phyloP scores from a whole-genome alignment of 352 stramenopile genomes.

The Poterioochromonas sp. region DNA sequence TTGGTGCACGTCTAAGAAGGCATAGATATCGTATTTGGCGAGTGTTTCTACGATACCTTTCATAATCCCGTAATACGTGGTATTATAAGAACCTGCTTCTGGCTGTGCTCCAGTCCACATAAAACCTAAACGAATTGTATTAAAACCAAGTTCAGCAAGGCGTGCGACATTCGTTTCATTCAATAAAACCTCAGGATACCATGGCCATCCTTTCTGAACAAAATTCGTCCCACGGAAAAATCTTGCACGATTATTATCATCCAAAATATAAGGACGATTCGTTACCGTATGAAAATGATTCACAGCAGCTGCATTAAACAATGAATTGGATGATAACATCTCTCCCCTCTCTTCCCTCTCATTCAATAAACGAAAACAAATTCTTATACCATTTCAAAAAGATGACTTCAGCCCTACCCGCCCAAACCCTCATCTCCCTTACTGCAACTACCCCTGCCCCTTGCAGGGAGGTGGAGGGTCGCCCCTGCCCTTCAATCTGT shows the following conservation, averaged over 20 bases:
- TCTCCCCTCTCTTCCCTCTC: no score
- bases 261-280: neutral
- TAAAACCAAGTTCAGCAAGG: conserved; percentile 13
- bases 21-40: conserved; percentile 35
- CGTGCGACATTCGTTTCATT: neutral
- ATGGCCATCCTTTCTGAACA: neutral
- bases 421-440: no score
- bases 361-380: no score
- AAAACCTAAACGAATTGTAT: conserved; percentile 30
- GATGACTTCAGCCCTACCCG: no score
- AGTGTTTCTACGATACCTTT: conserved; percentile 31
- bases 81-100: conserved; percentile 27
- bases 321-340: no score
- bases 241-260: conserved; percentile 1
- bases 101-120: conserved; percentile 32
- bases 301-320: no score
- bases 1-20: conserved; percentile 42
- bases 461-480: no score
- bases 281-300: conserved; percentile 3
- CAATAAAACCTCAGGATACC: conserved; percentile 1
- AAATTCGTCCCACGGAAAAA: conserved; percentile 3
- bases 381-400: no score
- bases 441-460: no score
- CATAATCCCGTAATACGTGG: conserved; percentile 37
- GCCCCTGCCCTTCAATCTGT: no score